Evolutionary conservation across 306 rosid species (phyloP).

Genomic region (Acacia crassicarpa): DNA sequence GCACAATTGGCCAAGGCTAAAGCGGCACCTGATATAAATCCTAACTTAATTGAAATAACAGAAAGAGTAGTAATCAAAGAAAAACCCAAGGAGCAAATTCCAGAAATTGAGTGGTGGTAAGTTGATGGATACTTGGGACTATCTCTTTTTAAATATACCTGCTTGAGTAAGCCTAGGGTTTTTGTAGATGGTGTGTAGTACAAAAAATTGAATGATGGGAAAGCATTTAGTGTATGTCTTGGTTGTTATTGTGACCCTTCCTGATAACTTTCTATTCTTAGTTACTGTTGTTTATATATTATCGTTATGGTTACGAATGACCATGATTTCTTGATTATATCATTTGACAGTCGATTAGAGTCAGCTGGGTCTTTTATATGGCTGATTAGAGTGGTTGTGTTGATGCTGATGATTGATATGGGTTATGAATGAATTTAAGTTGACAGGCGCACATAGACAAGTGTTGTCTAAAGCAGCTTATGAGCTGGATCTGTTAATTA

Average conservation of each 20-base stretch:
- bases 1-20: constrained; percentile 94
- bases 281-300: too few relatives aligned
- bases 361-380: too few relatives aligned
- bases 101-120: constrained; percentile 98
- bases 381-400: too few relatives aligned
- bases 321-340: too few relatives aligned
- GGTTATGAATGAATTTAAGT: too few relatives aligned
- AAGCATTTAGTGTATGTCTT: not conserved
- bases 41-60: constrained; percentile 85
- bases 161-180: not conserved
- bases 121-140: constrained; percentile 34
- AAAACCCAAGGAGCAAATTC: constrained; percentile 82
- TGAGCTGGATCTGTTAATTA: not conserved
- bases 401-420: too few relatives aligned
- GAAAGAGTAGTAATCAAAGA: constrained; percentile 85
- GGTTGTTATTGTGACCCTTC: not conserved
- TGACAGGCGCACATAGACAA: not conserved
- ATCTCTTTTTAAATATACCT: not conserved
- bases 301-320: too few relatives aligned
- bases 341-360: too few relatives aligned
- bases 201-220: not conserved
- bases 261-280: constrained; percentile 8
- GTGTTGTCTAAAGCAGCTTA: not conserved
- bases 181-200: not conserved
- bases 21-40: constrained; percentile 96